Evolutionary conservation across 2,329 filamentous ascomycete genomes (phyloP).

Genomic region (Fusarium sp.): DNA sequence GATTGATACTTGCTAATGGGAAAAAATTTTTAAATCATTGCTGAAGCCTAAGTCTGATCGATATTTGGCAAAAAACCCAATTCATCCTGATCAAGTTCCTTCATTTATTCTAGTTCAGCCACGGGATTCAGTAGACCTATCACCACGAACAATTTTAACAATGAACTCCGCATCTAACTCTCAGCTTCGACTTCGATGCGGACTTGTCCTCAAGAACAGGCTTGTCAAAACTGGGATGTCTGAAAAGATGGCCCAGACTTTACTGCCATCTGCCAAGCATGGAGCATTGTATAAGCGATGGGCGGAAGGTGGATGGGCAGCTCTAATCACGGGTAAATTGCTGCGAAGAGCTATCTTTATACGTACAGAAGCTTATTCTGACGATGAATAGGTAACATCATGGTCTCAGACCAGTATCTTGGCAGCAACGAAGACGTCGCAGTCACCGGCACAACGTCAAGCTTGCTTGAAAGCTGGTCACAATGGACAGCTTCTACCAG

Average conservation of each 20-base stretch:
- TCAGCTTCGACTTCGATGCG: accelerated
- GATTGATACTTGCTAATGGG: accelerated
- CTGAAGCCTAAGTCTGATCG: accelerated
- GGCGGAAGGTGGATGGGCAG: neutral
- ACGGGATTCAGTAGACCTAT: accelerated
- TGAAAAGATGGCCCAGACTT: neutral
- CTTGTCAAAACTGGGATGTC: neutral
- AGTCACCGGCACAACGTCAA: neutral
- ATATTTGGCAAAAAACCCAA: neutral
- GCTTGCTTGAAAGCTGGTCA: neutral
- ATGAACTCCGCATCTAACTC: accelerated
- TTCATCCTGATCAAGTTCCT: no score
- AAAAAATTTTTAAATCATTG: no score
- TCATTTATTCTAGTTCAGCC: no score
- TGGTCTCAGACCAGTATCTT: neutral
- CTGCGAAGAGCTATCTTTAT: neutral
- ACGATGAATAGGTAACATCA: neutral
- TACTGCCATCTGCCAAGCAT: neutral
- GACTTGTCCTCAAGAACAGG: neutral
- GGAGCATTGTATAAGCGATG: neutral
- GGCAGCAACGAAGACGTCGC: neutral
- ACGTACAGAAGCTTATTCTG: neutral
- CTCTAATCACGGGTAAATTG: neutral
- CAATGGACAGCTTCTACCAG: neutral
- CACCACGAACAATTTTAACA: accelerated